phyloP scores from a whole-genome alignment of 2,329 filamentous ascomycete genomes.

The Epichloe uncinata region DNA sequence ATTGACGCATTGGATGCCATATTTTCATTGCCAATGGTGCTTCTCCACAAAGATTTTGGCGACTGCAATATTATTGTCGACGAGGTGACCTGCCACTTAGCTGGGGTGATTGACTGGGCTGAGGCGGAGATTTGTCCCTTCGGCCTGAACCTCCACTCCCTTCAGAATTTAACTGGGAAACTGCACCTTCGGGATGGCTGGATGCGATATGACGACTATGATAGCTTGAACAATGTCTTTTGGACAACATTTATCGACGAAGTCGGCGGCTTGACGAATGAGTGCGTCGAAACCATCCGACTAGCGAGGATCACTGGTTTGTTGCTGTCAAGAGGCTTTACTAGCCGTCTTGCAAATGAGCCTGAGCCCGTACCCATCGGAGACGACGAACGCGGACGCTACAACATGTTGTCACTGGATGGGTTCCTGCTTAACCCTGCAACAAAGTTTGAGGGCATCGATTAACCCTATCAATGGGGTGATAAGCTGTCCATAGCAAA shows the following conservation, averaged over 20 bases:
- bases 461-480: no score
- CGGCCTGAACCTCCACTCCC: slow-evolving; percentile 23
- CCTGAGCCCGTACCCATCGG: slow-evolving; percentile 20
- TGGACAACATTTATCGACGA: slow-evolving; percentile 20
- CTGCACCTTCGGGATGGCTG: slow-evolving; percentile 23
- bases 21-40: slow-evolving; percentile 25
- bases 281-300: slow-evolving; percentile 16
- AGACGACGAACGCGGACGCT: slow-evolving; percentile 23
- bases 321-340: slow-evolving; percentile 23
- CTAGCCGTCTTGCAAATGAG: slow-evolving; percentile 18
- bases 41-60: slow-evolving; percentile 26
- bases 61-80: slow-evolving; percentile 27
- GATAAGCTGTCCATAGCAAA: no score
- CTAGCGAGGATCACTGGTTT: slow-evolving; percentile 20
- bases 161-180: slow-evolving; percentile 20
- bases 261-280: slow-evolving; percentile 15
- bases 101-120: slow-evolving; percentile 29
- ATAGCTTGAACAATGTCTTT: slow-evolving; percentile 16
- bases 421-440: slow-evolving; percentile 21
- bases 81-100: slow-evolving; percentile 20
- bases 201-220: slow-evolving; percentile 21
- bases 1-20: slow-evolving; percentile 19
- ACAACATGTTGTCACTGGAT: slow-evolving; percentile 25
- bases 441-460: slow-evolving; percentile 17
- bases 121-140: slow-evolving; percentile 27